Conservation (phyloP, 1,139 yeast genomes). For the Hansenula sp. region DNA sequence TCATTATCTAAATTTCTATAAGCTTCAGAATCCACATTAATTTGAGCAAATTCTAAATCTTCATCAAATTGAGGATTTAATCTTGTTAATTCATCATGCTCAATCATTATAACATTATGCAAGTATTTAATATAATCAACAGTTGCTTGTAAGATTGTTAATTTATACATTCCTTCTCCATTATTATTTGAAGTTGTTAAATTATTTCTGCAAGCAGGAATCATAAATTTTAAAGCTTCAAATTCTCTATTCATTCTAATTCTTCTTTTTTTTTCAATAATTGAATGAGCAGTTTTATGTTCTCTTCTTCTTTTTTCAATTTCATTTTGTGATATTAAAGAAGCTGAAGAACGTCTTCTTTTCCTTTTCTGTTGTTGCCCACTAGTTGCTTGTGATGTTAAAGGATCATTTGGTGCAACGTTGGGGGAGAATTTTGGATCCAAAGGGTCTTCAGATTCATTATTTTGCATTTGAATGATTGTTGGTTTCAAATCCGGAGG, state of each 20-base stretch:
- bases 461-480: conserved; percentile 50
- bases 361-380: conserved; percentile 31
- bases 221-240: conserved; percentile 71
- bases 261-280: conserved; percentile 76
- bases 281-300: conserved; percentile 63
- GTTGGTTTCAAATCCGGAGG: conserved; percentile 65
- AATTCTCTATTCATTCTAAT: conserved; percentile 79
- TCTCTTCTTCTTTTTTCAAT: conserved; percentile 53
- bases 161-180: conserved; percentile 69
- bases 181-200: conserved; percentile 25
- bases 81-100: conserved; percentile 34
- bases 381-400: background rate
- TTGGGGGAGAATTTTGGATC: background rate
- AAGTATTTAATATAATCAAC: conserved; percentile 75
- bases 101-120: conserved; percentile 52
- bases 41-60: conserved; percentile 43
- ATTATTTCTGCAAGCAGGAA: conserved; percentile 67
- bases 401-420: too few relatives aligned
- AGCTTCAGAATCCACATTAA: conserved; percentile 53
- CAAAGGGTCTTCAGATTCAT: conserved; percentile 8
- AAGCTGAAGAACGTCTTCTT: conserved; percentile 37
- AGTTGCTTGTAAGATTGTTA: conserved; percentile 74
- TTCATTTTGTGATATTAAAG: conserved; percentile 47
- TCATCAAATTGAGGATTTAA: conserved; percentile 27
- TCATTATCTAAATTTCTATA: conserved; percentile 58